Evolutionary conservation across 202 grass and related monocot species (phyloP).

Genomic region (Alloteropsis angusta): DNA sequence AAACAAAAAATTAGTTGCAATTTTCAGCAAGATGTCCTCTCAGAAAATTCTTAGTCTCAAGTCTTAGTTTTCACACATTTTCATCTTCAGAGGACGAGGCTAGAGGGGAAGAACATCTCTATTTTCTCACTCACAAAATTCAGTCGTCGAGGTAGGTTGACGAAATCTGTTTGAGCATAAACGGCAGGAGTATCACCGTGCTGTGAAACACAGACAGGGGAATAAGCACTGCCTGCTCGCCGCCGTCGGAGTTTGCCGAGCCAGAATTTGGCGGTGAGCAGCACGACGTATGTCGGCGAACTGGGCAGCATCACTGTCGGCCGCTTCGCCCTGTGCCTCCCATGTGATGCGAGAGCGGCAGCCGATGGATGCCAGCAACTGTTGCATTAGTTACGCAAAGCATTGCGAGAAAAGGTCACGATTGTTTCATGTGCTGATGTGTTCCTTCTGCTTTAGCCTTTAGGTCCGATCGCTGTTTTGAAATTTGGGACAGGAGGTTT

Average conservation of each 20-base stretch:
- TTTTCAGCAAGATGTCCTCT: no score
- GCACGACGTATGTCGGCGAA: background rate
- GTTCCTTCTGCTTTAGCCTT: no score
- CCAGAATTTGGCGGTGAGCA: background rate
- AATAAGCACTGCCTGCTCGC: slow-evolving; percentile 16
- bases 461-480: no score
- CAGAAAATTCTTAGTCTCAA: no score
- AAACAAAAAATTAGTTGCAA: no score
- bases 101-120: background rate
- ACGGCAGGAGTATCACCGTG: background rate
- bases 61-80: background rate
- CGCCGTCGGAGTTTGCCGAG: no score
- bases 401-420: no score
- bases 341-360: background rate
- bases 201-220: background rate
- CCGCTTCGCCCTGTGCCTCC: background rate
- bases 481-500: background rate
- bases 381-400: no score
- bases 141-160: no score
- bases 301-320: background rate
- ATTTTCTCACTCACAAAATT: background rate
- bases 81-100: background rate
- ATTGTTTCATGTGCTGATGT: no score
- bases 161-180: background rate
- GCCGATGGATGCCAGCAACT: no score